A percentile compares a stretch with the other conserved stretches of the same genome.
Evolutionary conservation across 202 grass and related monocot species (phyloP).

Genomic region (Miscanthus sacchariflorus): DNA sequence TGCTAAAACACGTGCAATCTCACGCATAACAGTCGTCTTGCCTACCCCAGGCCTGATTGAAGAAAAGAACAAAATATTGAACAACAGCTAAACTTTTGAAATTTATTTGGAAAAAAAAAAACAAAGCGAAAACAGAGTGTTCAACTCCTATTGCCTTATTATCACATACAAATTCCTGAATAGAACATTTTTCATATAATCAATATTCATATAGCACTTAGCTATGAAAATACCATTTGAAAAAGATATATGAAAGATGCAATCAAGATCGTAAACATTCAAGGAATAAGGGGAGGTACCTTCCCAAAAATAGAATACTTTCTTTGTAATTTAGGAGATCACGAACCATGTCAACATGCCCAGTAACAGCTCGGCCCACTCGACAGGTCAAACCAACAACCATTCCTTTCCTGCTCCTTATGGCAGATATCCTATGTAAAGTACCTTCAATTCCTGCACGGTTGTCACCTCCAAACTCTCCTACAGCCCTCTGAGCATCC

Average conservation of each 20-base stretch:
- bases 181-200: not conserved
- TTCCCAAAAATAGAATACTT: conserved; percentile 96
- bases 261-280: conserved; percentile 16
- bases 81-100: not conserved
- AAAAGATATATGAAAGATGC: not conserved
- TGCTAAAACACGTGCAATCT: conserved; percentile 95
- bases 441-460: conserved; percentile 95
- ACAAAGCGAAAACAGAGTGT: not conserved
- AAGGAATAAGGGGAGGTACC: conserved; percentile 48
- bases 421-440: conserved; percentile 98
- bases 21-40: conserved; percentile 97
- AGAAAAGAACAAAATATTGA: conserved; percentile 28
- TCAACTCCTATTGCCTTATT: not conserved
- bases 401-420: conserved; percentile 96
- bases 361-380: conserved; percentile 87
- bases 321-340: conserved; percentile 93
- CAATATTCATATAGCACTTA: not conserved
- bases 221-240: not conserved
- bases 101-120: not conserved
- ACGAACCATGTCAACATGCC: conserved; percentile 93
- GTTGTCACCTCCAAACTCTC: conserved; percentile 98
- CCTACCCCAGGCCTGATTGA: conserved; percentile 86
- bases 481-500: conserved; percentile 80
- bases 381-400: conserved; percentile 95
- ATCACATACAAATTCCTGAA: not conserved